A percentile compares a stretch with the other conserved stretches of the same genome.
Conservation (phyloP, 257 asterid species). For the Jacaranda copaia region DNA sequence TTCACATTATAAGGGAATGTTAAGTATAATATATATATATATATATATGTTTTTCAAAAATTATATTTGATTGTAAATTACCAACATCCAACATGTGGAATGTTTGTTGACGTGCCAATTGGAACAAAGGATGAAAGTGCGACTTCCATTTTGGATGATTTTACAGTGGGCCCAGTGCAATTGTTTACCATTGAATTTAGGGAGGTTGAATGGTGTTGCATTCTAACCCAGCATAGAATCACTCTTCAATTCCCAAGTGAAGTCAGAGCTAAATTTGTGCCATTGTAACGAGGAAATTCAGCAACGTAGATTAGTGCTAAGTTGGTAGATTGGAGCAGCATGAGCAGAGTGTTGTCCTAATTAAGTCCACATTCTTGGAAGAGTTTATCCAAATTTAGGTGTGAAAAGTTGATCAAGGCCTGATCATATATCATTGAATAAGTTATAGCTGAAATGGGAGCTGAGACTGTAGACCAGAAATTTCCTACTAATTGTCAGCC, state of each 20-base stretch:
- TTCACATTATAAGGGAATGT: too few relatives aligned
- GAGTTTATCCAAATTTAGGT: not conserved
- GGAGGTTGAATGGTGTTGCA: too few relatives aligned
- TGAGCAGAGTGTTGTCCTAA: not conserved
- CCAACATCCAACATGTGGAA: too few relatives aligned
- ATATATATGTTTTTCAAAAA: too few relatives aligned
- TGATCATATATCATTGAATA: not conserved
- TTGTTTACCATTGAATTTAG: too few relatives aligned
- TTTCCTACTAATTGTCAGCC: not conserved
- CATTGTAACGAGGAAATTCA: not conserved
- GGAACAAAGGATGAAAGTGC: too few relatives aligned
- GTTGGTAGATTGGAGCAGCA: constrained; percentile 1
- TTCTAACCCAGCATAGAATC: not conserved
- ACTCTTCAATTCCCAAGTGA: not conserved
- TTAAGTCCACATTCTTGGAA: not conserved
- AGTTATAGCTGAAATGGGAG: not conserved
- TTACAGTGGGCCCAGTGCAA: too few relatives aligned
- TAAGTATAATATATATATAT: too few relatives aligned
- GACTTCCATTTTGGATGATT: too few relatives aligned
- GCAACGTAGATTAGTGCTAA: not conserved
- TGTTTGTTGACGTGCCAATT: too few relatives aligned
- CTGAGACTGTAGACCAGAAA: not conserved
- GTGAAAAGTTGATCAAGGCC: not conserved
- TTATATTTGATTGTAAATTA: too few relatives aligned
- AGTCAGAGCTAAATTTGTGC: not conserved